These are phyloP conservation scores for Mariannaea sp. DNA, from an alignment of 2,329 filamentous ascomycete genomes.

Conservation along the genomic window DNA sequence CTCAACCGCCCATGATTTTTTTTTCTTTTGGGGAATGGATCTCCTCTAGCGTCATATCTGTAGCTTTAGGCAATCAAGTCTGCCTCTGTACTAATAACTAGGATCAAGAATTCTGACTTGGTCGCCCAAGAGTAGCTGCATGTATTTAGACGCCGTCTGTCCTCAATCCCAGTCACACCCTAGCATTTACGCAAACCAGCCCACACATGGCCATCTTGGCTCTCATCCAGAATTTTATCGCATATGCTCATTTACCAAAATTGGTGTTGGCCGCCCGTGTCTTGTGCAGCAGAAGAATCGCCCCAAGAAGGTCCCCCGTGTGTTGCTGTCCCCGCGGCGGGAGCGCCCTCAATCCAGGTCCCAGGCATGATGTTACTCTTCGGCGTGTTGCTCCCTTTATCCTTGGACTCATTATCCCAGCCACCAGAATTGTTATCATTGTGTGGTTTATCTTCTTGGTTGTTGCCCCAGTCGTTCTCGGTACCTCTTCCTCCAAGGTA, in stretches of 20 bases:
- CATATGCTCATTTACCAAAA: conserved; percentile 17
- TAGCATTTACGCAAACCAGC: background rate
- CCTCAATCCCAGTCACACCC: background rate
- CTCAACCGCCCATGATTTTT: conserved; percentile 10
- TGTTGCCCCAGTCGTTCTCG: conserved; percentile 3
- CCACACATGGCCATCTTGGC: background rate
- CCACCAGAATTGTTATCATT: conserved; percentile 28
- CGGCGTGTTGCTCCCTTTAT: background rate
- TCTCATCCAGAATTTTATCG: background rate
- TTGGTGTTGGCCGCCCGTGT: conserved; percentile 36
- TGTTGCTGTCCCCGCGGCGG: background rate
- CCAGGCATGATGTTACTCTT: conserved; percentile 43
- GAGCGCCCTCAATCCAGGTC: conserved; percentile 32
- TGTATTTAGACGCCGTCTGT: too few relatives aligned
- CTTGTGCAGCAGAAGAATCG: conserved; percentile 40
- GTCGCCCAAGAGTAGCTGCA: too few relatives aligned
- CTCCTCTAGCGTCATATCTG: background rate
- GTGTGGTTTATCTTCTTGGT: conserved; percentile 11
- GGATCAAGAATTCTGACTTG: too few relatives aligned
- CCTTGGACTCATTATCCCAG: conserved; percentile 11
- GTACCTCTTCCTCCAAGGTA: conserved; percentile 1
- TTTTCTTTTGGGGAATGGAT: too few relatives aligned
- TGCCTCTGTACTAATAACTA: too few relatives aligned
- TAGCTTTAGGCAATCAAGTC: too few relatives aligned
- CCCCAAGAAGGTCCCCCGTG: conserved; percentile 33